Evolutionary conservation across 192 early-diverging fungal genomes (phyloP).

Genomic region (Podila verticillata): DNA sequence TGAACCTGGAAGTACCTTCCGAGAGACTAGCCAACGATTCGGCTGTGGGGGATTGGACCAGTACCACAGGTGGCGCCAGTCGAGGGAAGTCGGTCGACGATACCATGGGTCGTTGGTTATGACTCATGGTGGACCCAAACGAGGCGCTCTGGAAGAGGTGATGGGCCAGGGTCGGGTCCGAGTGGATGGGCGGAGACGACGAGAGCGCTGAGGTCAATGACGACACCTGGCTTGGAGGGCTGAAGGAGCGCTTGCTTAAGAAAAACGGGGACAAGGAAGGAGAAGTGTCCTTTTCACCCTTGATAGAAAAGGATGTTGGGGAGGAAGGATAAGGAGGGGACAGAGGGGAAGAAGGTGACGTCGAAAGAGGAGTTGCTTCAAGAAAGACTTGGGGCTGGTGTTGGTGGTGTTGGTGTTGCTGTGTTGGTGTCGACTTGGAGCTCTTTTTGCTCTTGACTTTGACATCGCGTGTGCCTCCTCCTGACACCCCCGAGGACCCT

Average conservation of each 20-base stretch:
- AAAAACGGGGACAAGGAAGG: conserved; percentile 41
- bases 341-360: conserved; percentile 12
- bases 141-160: conserved; percentile 7
- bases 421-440: conserved; percentile 1
- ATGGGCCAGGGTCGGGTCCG: conserved; percentile 19
- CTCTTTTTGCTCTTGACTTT: conserved; percentile 34
- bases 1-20: background rate
- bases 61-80: conserved; percentile 35
- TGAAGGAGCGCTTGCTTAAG: conserved; percentile 32
- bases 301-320: background rate
- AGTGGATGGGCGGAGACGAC: conserved; percentile 21
- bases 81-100: conserved; percentile 20
- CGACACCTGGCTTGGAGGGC: conserved; percentile 16
- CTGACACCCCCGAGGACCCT: background rate
- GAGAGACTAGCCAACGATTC: conserved; percentile 16
- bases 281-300: conserved; percentile 31
- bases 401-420: background rate
- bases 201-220: conserved; percentile 10
- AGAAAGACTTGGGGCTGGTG: conserved; percentile 1
- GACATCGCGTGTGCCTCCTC: conserved; percentile 18
- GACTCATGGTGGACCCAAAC: too few relatives aligned
- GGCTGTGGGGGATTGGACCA: conserved; percentile 35
- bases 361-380: conserved; percentile 19
- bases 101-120: background rate
- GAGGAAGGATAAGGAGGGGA: conserved; percentile 18